A percentile compares a stretch with the other conserved stretches of the same genome.
Conservation (phyloP, 225 moss, liverwort and hornwort species). For the Polytrichum commune region DNA sequence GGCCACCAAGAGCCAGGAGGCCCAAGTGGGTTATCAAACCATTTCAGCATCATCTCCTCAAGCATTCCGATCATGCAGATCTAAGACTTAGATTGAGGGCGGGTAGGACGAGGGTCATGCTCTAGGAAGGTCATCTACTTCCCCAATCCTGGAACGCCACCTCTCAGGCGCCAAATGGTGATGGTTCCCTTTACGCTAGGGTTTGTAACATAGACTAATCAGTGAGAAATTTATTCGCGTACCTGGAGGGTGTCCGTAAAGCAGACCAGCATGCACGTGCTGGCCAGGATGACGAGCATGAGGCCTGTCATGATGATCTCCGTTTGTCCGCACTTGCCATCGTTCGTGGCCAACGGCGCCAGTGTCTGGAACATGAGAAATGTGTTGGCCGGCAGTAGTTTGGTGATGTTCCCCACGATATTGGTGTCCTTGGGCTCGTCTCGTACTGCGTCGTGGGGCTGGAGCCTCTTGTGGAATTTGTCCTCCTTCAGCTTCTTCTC, state of each 20-base stretch:
- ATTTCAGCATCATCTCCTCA: no score
- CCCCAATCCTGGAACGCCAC: no score
- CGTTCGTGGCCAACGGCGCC: constrained; percentile 5
- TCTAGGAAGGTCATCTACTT: no score
- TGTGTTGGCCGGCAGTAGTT: constrained; percentile 7
- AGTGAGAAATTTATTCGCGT: not conserved
- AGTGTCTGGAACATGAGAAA: constrained; percentile 11
- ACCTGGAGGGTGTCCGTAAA: constrained; percentile 11
- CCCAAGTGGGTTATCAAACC: no score
- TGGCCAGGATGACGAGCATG: constrained; percentile 7
- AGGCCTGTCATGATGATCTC: constrained; percentile 3
- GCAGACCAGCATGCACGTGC: constrained; percentile 4
- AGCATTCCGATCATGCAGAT: no score
- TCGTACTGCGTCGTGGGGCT: not conserved
- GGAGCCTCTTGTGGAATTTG: not conserved
- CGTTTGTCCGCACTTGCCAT: not conserved
- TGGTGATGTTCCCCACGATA: constrained; percentile 10
- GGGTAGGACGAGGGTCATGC: no score
- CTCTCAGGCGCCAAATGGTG: no score
- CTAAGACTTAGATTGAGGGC: no score
- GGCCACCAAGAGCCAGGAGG: no score
- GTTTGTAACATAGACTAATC: no score
- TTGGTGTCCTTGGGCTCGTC: constrained; percentile 7
- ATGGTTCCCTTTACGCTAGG: no score
- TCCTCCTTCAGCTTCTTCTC: not conserved